Percentiles rank a stretch among this genome's conserved stretches.
Conservation (phyloP, 2,329 filamentous ascomycete species). For the Aureobasidium leucospermi region DNA sequence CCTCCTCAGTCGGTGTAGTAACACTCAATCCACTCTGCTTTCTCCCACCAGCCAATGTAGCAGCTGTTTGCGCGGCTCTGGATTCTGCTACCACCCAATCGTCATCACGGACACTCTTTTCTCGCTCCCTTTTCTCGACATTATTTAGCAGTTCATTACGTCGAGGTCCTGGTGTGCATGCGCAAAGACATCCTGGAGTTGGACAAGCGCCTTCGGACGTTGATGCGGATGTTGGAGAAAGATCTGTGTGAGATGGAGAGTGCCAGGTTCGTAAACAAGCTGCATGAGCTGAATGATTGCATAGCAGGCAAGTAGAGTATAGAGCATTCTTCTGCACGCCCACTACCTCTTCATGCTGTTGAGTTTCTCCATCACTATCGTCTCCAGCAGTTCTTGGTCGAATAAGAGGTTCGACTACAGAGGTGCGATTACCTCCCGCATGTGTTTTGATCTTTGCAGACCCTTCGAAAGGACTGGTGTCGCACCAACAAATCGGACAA, state of each 20-base stretch:
- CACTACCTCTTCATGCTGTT: not conserved
- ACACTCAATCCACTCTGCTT: not conserved
- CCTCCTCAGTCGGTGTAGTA: constrained; percentile 17
- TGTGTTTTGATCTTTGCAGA: constrained; percentile 25
- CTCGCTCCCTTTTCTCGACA: not conserved
- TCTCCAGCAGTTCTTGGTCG: not conserved
- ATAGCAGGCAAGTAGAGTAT: constrained; percentile 53
- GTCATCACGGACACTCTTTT: constrained; percentile 5
- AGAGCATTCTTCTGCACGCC: constrained; percentile 28
- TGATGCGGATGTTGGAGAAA: not conserved
- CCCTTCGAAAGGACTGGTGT: constrained; percentile 33
- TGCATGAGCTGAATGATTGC: constrained; percentile 54
- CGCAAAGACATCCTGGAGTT: constrained; percentile 8
- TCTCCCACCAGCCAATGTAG: not conserved
- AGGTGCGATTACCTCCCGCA: constrained; percentile 1
- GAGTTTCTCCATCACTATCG: not conserved
- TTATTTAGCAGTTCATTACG: not conserved
- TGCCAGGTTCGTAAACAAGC: constrained; percentile 53
- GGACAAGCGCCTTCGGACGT: constrained; percentile 8
- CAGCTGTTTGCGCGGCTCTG: constrained; percentile 1
- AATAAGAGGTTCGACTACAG: not conserved
- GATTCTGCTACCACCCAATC: constrained; percentile 9
- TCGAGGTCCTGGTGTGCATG: constrained; percentile 6
- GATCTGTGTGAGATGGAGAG: not conserved
- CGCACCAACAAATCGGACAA: constrained; percentile 39